These are phyloP conservation scores for Ceratocystis eucalypticola DNA, from an alignment of 2,329 filamentous ascomycete genomes.

Conservation along the genomic window DNA sequence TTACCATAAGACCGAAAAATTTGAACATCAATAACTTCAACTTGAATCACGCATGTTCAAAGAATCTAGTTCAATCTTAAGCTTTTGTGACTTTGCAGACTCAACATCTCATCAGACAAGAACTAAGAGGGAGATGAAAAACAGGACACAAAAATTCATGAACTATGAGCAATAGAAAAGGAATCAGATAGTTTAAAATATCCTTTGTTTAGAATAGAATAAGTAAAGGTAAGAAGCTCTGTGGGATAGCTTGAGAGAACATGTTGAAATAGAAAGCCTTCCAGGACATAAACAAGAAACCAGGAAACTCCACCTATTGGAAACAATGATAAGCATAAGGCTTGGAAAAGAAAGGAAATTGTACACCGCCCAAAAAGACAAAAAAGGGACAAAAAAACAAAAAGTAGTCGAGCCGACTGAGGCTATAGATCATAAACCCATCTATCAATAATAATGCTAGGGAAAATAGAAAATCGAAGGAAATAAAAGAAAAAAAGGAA, in stretches of 20 bases:
- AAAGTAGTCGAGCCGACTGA: conserved; percentile 6
- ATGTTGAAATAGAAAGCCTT: neutral
- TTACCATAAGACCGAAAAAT: too few relatives aligned
- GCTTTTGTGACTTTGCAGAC: too few relatives aligned
- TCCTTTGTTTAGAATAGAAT: neutral
- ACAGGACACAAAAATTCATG: neutral
- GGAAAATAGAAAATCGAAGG: neutral
- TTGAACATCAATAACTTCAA: too few relatives aligned
- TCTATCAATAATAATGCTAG: neutral
- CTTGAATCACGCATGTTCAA: too few relatives aligned
- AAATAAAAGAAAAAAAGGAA: neutral
- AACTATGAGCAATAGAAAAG: neutral
- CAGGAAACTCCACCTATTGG: neutral
- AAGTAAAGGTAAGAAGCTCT: neutral
- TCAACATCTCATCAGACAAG: too few relatives aligned
- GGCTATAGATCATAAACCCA: neutral
- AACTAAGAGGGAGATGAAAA: neutral
- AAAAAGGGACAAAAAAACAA: conserved; percentile 3
- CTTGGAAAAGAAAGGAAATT: neutral
- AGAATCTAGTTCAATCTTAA: too few relatives aligned
- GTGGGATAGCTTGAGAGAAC: neutral
- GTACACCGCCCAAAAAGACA: neutral
- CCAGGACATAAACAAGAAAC: neutral
- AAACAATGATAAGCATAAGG: neutral
- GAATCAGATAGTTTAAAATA: neutral